phyloP scores from a whole-genome alignment of 2,329 filamentous ascomycete species.

The Fusarium pseudonygamai region DNA sequence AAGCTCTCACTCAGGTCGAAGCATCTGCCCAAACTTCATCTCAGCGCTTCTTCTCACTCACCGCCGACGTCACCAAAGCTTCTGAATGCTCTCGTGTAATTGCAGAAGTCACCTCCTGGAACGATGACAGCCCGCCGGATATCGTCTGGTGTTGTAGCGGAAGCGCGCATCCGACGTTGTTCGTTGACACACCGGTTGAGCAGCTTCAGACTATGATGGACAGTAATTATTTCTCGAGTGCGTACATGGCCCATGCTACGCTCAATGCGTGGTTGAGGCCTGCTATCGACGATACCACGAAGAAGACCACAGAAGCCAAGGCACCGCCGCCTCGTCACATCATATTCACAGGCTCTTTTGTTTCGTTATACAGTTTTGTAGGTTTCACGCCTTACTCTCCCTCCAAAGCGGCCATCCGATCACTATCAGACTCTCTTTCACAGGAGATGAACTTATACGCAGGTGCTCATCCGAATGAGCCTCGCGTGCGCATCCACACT shows the following conservation, averaged over 20 bases:
- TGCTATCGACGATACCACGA: neutral
- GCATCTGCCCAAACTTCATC: conserved; percentile 2
- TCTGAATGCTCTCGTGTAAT: conserved; percentile 16
- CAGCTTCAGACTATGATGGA: conserved; percentile 35
- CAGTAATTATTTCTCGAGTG: conserved; percentile 34
- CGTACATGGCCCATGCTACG: conserved; percentile 30
- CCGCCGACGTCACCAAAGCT: conserved; percentile 15
- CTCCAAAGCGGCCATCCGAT: conserved; percentile 28
- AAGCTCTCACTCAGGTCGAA: conserved; percentile 17
- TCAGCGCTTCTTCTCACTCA: conserved; percentile 21
- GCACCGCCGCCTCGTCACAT: neutral
- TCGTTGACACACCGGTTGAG: conserved; percentile 27
- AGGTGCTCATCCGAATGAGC: conserved; percentile 14
- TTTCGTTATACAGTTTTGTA: conserved; percentile 26
- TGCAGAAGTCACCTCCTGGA: conserved; percentile 18
- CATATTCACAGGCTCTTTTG: conserved; percentile 32
- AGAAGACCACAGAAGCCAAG: neutral
- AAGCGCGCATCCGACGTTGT: conserved; percentile 28
- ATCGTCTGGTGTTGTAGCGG: conserved; percentile 32
- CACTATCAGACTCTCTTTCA: conserved; percentile 24
- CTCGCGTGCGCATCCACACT: conserved; percentile 19
- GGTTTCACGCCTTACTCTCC: conserved; percentile 28
- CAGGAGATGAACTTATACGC: conserved; percentile 33
- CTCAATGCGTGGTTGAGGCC: conserved; percentile 24
- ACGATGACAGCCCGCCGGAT: neutral